Evolutionary conservation across 768 basidiomycete species (phyloP), one percentile per base, ranked within the genome.

Genomic region (Lentinula raphanica): DNA sequence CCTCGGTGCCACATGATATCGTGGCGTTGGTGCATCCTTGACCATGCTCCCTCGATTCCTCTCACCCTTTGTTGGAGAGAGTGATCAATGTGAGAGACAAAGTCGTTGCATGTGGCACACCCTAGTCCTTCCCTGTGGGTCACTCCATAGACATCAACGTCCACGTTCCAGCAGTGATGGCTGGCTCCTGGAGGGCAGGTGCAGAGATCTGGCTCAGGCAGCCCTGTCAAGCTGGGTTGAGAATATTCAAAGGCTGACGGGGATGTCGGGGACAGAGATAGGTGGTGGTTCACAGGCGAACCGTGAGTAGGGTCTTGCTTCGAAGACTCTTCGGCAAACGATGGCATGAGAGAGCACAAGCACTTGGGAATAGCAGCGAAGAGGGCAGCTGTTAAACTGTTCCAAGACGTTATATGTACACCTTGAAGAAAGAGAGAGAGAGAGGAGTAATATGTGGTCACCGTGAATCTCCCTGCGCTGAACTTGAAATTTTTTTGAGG

Each of bases 41-140:
- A 19, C n/a, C 15, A 46, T 29, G 54, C 54, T 28, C 36, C 44
- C 28, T 28, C 40, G 31, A 56, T 44, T 3, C 54, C 54, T 19
- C n/a, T 27, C 5, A 46, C 31, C 23, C 19, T 12, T 15, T 42
- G 44, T 12, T 7, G 11, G n/a, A 21, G 39, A 15, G 39, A 44
- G 13, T 13, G 40, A 23, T 46, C 40, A 17, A 56, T 56, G 42
- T 56, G 54, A 6, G 54, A 42, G n/a, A 19, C 54, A 23, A 56
- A 56, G 17, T 29, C 12, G 25, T 45, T 40, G 40, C 54, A 56
- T 5, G 54, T 44, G 6, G 8, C n/a, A 28, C 54, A 56, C 1
- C 21, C 54, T 8, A 25, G 8, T 27, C 19, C 5, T 13, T 23
- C 23, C 19, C 32, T 42, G 54, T 56, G 54, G n/a, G 32, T 42